phyloP scores from a whole-genome alignment of 148 eudicot genomes.

The Agrostemma githago region DNA sequence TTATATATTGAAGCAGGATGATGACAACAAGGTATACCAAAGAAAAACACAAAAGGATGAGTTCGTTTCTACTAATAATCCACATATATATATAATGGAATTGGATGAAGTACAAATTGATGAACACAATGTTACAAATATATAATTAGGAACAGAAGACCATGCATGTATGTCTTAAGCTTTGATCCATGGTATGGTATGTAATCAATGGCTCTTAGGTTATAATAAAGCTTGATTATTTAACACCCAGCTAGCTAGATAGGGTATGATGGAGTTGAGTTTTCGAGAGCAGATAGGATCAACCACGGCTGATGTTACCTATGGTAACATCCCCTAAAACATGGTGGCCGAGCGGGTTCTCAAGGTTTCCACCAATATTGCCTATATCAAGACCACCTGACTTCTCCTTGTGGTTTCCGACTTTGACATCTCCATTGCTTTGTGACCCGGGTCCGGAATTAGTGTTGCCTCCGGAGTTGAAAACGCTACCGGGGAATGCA shows the following conservation, averaged over 20 bases:
- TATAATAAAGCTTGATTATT: neutral
- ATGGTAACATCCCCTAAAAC: conserved; percentile 16
- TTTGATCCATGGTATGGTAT: conserved; percentile 6
- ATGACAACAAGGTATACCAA: neutral
- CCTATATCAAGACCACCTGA: conserved; percentile 20
- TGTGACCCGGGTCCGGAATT: conserved; percentile 26
- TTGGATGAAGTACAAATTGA: conserved; percentile 4
- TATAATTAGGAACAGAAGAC: neutral
- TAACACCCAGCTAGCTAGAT: neutral
- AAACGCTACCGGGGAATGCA: conserved; percentile 29
- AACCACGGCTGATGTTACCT: conserved; percentile 23
- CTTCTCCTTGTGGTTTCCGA: conserved; percentile 17
- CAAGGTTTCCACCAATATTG: conserved; percentile 22
- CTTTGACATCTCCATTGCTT: conserved; percentile 21
- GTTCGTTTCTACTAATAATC: conserved; percentile 2
- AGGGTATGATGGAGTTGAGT: neutral
- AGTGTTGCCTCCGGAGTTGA: conserved; percentile 26
- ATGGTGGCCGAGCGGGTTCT: conserved; percentile 14
- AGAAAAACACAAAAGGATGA: neutral
- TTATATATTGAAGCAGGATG: neutral
- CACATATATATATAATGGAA: conserved; percentile 6
- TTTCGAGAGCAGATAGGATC: neutral
- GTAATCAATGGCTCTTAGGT: neutral
- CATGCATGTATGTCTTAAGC: neutral
- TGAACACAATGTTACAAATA: conserved; percentile 9